A percentile compares a stretch with the other conserved stretches of the same genome.
Conservation (phyloP, 768 basidiomycete genomes). For the Guyanaporus albipodus region DNA sequence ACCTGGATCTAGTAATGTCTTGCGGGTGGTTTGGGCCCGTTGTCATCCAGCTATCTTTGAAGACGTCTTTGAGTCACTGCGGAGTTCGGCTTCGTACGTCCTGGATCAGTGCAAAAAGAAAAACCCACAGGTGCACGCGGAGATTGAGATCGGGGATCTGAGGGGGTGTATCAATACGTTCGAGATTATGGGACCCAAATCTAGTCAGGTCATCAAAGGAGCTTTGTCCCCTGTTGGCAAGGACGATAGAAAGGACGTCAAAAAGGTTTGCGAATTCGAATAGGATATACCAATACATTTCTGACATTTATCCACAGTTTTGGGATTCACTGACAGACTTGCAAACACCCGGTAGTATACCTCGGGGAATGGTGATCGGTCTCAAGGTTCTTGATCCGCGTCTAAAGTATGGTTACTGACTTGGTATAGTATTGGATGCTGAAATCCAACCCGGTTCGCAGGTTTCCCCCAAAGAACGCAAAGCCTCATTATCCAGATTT, state of each 20-base stretch:
- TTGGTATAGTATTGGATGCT: neutral
- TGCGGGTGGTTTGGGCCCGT: constrained; percentile 66
- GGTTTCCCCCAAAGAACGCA: constrained; percentile 82
- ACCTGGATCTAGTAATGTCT: constrained; percentile 4
- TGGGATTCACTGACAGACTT: constrained; percentile 62
- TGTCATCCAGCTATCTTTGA: constrained; percentile 73
- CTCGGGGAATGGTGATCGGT: constrained; percentile 74
- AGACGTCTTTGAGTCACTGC: constrained; percentile 51
- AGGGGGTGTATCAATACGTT: constrained; percentile 72
- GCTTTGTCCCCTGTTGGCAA: constrained; percentile 48
- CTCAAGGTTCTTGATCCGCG: constrained; percentile 84
- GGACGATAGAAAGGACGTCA: constrained; percentile 53
- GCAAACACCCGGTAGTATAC: constrained; percentile 62
- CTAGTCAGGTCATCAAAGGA: constrained; percentile 70
- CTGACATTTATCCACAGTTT: constrained; percentile 19
- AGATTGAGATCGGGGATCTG: constrained; percentile 68
- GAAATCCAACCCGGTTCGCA: constrained; percentile 25
- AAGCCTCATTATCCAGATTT: constrained; percentile 36
- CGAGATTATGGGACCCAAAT: constrained; percentile 86
- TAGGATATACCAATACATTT: neutral
- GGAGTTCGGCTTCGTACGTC: constrained; percentile 45
- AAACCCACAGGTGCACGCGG: constrained; percentile 20
- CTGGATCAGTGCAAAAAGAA: constrained; percentile 37
- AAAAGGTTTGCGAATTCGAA: constrained; percentile 40
- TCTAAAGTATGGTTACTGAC: constrained; percentile 53